phyloP scores from a whole-genome alignment of 2,329 filamentous ascomycete genomes.

The Blastomyces gilchristii region DNA sequence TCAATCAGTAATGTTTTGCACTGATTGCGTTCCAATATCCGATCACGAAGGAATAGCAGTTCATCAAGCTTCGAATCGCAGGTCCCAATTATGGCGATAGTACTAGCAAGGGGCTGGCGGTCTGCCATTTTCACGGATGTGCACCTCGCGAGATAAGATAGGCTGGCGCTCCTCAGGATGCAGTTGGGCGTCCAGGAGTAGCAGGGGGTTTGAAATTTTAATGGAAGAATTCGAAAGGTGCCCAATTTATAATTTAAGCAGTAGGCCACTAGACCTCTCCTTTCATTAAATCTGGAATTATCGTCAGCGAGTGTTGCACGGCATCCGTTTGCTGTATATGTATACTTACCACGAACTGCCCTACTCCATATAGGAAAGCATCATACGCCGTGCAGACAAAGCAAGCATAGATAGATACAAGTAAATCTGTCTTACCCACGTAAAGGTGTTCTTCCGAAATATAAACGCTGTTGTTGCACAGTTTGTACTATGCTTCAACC shows the following conservation, averaged over 20 bases:
- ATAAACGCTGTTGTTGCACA: neutral
- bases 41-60: conserved; percentile 44
- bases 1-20: conserved; percentile 43
- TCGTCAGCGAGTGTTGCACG: neutral
- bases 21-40: conserved; percentile 30
- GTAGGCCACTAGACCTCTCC: neutral
- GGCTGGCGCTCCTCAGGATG: neutral
- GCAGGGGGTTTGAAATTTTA: neutral
- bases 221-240: neutral
- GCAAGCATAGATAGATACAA: no score
- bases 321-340: neutral
- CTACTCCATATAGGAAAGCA: no score
- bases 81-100: conserved; percentile 50
- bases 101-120: conserved; percentile 17
- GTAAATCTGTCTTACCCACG: neutral
- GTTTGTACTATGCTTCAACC: neutral
- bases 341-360: neutral
- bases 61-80: conserved; percentile 56
- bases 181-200: neutral
- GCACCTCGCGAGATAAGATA: neutral
- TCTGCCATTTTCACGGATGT: neutral
- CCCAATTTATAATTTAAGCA: neutral
- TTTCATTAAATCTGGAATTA: neutral
- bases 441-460: neutral
- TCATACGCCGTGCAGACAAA: neutral